Percentiles rank a stretch among this genome's conserved stretches.
These are phyloP conservation scores for Apophysomyces elegans DNA, from an alignment of 371 early-diverging fungal species.

Conservation along the genomic window DNA sequence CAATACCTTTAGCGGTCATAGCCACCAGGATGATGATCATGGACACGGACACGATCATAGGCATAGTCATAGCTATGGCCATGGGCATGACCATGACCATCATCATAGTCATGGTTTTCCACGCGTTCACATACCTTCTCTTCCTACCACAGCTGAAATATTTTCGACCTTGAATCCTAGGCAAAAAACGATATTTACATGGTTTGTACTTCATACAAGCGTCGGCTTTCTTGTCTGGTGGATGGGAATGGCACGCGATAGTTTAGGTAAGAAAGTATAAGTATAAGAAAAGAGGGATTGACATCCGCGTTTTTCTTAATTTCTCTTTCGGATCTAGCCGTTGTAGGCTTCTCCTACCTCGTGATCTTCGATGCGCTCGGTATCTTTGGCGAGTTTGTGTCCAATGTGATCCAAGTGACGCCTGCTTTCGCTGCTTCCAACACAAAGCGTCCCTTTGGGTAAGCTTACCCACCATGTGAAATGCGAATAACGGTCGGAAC, in stretches of 20 bases:
- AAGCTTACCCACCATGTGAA: conserved; percentile 11
- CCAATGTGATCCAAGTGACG: conserved; percentile 49
- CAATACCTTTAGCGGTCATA: conserved; percentile 17
- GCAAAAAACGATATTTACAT: conserved; percentile 68
- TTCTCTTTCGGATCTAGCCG: conserved; percentile 32
- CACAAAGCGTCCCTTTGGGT: conserved; percentile 59
- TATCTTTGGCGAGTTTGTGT: conserved; percentile 38
- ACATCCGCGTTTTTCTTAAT: not conserved
- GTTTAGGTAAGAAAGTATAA: conserved; percentile 42
- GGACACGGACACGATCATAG: conserved; percentile 15
- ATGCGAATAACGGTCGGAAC: not conserved
- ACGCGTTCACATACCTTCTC: conserved; percentile 26
- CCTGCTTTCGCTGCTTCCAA: conserved; percentile 39
- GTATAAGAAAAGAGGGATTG: not conserved
- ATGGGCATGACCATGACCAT: conserved; percentile 25
- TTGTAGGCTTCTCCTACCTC: conserved; percentile 49
- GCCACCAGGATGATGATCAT: conserved; percentile 25
- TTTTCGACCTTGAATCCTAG: conserved; percentile 52
- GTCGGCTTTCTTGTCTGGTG: conserved; percentile 57
- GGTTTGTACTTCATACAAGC: conserved; percentile 51
- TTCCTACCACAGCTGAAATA: conserved; percentile 45
- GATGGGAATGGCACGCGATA: conserved; percentile 55
- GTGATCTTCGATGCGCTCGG: conserved; percentile 28
- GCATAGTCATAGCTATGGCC: conserved; percentile 30
- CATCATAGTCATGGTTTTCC: conserved; percentile 37